A percentile compares a stretch with the other conserved stretches of the same genome.
Evolutionary conservation across 108 stramenopile genomes (phyloP).

Genomic region (Skeletonema tropicum): DNA sequence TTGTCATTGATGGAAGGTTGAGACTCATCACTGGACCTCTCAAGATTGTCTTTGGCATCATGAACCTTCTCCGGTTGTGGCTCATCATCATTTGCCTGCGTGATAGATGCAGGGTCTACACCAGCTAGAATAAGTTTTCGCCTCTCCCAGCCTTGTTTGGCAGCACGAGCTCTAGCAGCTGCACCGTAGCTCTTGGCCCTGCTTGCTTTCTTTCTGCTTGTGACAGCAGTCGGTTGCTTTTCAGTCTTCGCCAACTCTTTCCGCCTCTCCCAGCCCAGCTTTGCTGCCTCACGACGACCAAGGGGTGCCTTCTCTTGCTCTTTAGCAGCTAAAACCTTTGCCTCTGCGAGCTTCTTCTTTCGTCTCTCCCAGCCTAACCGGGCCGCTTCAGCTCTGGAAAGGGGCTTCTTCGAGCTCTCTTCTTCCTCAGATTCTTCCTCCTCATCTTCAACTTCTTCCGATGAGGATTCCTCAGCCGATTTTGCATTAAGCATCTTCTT

Average conservation of each 20-base stretch:
- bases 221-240: not conserved
- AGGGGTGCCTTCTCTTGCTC: slow-evolving; percentile 9
- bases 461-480: not conserved
- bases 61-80: slow-evolving; percentile 21
- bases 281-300: slow-evolving; percentile 27
- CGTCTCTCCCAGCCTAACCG: not conserved
- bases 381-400: not conserved
- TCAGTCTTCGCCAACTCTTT: not conserved
- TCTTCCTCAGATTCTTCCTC: slow-evolving; percentile 7
- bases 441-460: not conserved
- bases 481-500: slow-evolving; percentile 1
- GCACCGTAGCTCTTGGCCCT: slow-evolving; percentile 2
- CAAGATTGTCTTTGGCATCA: slow-evolving; percentile 18
- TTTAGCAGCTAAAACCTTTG: not conserved
- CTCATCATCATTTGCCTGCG: not conserved
- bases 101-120: not conserved
- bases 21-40: slow-evolving; percentile 1
- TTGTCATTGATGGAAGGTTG: slow-evolving; percentile 11
- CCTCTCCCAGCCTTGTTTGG: slow-evolving; percentile 30
- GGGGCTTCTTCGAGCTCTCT: slow-evolving; percentile 1
- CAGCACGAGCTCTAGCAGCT: slow-evolving; percentile 7
- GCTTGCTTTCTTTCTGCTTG: slow-evolving; percentile 3
- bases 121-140: slow-evolving; percentile 16
- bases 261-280: slow-evolving; percentile 18
- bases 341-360: slow-evolving; percentile 6